Evolutionary conservation across 2,329 filamentous ascomycete species (phyloP).

Genomic region (Samsoniella hepiali): DNA sequence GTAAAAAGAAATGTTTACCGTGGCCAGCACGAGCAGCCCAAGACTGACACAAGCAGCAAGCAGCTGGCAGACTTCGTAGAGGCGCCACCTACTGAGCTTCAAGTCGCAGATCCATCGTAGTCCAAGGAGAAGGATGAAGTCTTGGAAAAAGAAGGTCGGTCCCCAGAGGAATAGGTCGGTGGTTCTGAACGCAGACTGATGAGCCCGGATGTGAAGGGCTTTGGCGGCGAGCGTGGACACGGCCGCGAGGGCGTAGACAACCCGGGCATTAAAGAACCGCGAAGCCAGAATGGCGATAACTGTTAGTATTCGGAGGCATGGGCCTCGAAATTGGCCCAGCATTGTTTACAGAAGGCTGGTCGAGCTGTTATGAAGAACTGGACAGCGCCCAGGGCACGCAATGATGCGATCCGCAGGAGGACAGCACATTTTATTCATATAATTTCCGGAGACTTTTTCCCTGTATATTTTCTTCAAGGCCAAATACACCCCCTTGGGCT

Average conservation of each 20-base stretch:
- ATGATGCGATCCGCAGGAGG: not conserved
- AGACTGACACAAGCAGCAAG: not conserved
- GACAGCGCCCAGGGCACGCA: not conserved
- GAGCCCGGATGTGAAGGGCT: not conserved
- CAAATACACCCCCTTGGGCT: too few relatives aligned
- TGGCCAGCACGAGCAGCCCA: not conserved
- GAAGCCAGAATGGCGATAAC: not conserved
- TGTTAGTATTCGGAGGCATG: not conserved
- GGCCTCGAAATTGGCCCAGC: not conserved
- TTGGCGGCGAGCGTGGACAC: constrained; percentile 5
- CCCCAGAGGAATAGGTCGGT: constrained; percentile 10
- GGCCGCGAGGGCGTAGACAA: constrained; percentile 2
- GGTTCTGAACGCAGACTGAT: not conserved
- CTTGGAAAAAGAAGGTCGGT: constrained; percentile 12
- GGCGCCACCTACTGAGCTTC: not conserved
- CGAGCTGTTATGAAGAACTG: not conserved
- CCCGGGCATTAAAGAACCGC: not conserved
- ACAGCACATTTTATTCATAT: not conserved
- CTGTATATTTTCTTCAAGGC: not conserved
- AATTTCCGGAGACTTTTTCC: not conserved
- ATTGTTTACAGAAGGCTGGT: not conserved
- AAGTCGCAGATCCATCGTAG: not conserved
- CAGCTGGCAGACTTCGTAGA: not conserved
- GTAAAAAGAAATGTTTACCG: constrained; percentile 31
- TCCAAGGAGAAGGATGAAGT: not conserved